Conservation (phyloP, 306 rosid species). For the Comarum palustre region DNA sequence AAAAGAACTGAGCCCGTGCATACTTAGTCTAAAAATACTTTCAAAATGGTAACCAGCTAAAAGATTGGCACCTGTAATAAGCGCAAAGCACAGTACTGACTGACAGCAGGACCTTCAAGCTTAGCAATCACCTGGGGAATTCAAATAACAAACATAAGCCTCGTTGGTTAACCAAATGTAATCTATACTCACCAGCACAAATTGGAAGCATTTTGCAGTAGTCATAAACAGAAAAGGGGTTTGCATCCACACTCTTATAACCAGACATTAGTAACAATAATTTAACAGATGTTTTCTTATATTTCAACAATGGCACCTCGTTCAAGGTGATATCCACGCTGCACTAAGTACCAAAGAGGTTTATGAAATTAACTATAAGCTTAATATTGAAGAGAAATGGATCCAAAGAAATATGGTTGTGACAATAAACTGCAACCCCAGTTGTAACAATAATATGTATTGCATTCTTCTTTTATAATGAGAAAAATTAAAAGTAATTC, state of each 20-base stretch:
- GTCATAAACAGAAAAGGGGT: neutral
- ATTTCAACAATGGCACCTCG: neutral
- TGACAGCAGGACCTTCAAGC: conserved; percentile 96
- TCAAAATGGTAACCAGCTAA: conserved; percentile 1
- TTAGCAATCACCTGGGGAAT: conserved; percentile 86
- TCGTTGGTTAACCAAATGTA: neutral
- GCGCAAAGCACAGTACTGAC: conserved; percentile 92
- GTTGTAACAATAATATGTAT: neutral
- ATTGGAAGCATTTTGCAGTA: conserved; percentile 1
- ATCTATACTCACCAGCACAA: neutral
- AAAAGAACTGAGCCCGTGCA: neutral
- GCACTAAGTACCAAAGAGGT: neutral
- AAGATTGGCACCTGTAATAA: conserved; percentile 60
- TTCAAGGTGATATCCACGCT: neutral
- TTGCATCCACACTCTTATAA: neutral
- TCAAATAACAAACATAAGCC: conserved; percentile 14
- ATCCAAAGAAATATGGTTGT: conserved; percentile 2
- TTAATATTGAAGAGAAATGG: neutral
- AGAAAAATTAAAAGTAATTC: neutral
- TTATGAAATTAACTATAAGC: neutral
- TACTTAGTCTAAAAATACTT: neutral
- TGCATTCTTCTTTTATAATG: neutral
- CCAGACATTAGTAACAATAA: neutral
- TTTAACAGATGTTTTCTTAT: neutral
- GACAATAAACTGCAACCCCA: conserved; percentile 1